These are phyloP conservation scores for Aspergillus glaucus DNA, from an alignment of 2,329 filamentous ascomycete genomes.

Conservation along the genomic window DNA sequence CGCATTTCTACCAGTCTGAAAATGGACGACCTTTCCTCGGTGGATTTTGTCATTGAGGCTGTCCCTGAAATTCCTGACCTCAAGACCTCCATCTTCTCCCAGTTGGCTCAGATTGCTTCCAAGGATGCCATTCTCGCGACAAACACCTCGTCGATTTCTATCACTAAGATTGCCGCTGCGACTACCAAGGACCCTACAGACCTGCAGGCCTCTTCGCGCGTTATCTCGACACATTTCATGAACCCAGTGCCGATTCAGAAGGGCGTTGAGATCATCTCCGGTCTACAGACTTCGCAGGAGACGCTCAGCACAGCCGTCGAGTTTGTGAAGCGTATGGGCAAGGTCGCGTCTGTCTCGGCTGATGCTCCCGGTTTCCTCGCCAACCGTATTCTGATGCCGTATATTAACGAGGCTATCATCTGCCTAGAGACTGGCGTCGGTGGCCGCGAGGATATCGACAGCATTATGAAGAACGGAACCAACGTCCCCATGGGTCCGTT, in stretches of 20 bases:
- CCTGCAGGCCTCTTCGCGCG: slow-evolving; percentile 73
- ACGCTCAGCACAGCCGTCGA: slow-evolving; percentile 77
- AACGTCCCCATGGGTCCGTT: slow-evolving; percentile 98
- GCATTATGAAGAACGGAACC: slow-evolving; percentile 98
- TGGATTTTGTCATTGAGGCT: slow-evolving; percentile 96
- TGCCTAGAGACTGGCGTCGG: slow-evolving; percentile 93
- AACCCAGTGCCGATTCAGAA: slow-evolving; percentile 96
- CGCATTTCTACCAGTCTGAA: slow-evolving; percentile 65
- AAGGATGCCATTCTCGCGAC: slow-evolving; percentile 86
- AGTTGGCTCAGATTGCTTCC: slow-evolving; percentile 74
- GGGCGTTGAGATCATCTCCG: slow-evolving; percentile 94
- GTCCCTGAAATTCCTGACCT: slow-evolving; percentile 86
- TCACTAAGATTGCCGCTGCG: slow-evolving; percentile 88
- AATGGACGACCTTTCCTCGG: slow-evolving; percentile 69
- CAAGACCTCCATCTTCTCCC: slow-evolving; percentile 80
- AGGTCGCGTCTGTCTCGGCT: slow-evolving; percentile 77
- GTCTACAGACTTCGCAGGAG: slow-evolving; percentile 77
- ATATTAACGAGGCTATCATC: slow-evolving; percentile 96
- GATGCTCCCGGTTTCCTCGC: slow-evolving; percentile 93
- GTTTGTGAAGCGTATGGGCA: slow-evolving; percentile 89
- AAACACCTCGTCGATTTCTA: slow-evolving; percentile 97
- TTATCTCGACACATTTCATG: slow-evolving; percentile 98
- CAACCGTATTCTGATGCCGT: slow-evolving; percentile 96
- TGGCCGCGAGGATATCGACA: slow-evolving; percentile 83
- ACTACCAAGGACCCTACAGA: slow-evolving; percentile 73